These are phyloP conservation scores for Phytophthora brassicae DNA, from an alignment of 352 stramenopile genomes.

Conservation along the genomic window DNA sequence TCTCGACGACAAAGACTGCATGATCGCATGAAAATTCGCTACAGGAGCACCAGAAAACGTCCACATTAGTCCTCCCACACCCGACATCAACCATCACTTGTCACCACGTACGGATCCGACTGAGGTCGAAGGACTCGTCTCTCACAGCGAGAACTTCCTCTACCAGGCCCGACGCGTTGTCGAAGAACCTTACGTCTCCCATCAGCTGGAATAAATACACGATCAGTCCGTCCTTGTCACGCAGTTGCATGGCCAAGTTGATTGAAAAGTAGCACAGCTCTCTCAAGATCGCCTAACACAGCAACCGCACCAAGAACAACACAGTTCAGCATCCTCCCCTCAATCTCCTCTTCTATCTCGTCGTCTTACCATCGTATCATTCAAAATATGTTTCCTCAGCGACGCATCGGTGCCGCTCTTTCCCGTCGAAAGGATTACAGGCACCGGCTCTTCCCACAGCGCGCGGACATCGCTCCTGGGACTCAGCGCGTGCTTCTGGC, in stretches of 20 bases:
- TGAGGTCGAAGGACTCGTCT: constrained; percentile 80
- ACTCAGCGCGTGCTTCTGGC: constrained; percentile 30
- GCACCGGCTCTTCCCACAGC: constrained; percentile 55
- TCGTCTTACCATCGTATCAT: constrained; percentile 56
- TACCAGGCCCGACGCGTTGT: constrained; percentile 88
- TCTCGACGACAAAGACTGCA: constrained; percentile 87
- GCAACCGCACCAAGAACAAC: too few species aligned
- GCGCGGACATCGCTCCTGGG: constrained; percentile 52
- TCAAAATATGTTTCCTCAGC: constrained; percentile 58
- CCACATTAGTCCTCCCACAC: not conserved
- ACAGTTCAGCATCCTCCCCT: too few species aligned
- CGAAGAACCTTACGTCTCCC: constrained; percentile 88
- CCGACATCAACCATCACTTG: not conserved
- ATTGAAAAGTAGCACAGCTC: constrained; percentile 86
- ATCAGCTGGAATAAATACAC: constrained; percentile 95
- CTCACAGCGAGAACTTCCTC: constrained; percentile 93
- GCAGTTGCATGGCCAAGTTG: constrained; percentile 63
- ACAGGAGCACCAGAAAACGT: constrained; percentile 29
- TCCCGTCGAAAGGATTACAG: constrained; percentile 26
- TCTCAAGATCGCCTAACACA: constrained; percentile 46
- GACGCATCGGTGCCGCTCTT: constrained; percentile 53
- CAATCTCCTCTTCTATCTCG: not conserved
- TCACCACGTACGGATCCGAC: constrained; percentile 62
- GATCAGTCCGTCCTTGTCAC: constrained; percentile 85
- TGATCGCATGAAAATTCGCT: constrained; percentile 90